These are phyloP conservation scores for Rosa chinensis DNA, from an alignment of 306 rosid species.

Conservation along the genomic window DNA sequence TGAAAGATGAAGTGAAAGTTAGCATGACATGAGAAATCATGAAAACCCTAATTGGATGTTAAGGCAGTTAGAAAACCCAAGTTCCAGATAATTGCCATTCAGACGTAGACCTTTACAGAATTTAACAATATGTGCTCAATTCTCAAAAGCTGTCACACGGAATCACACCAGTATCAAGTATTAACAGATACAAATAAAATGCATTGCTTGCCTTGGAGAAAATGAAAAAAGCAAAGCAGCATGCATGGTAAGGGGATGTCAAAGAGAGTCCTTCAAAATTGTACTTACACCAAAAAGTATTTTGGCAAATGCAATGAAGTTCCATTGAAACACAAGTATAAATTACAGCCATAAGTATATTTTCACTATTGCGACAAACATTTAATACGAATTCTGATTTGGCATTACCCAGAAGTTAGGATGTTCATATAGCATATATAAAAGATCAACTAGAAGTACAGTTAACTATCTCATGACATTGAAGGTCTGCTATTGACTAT, in stretches of 20 bases:
- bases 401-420: neutral
- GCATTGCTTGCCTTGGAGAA: too few species aligned
- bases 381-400: neutral
- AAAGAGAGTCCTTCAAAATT: neutral
- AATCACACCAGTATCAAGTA: neutral
- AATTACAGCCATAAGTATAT: neutral
- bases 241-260: neutral
- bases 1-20: conserved; percentile 25
- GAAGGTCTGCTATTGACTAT: neutral
- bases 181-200: too few species aligned
- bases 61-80: neutral
- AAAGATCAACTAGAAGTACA: neutral
- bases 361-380: neutral
- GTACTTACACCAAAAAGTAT: neutral
- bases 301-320: neutral
- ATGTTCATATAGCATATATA: neutral
- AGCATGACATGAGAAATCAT: neutral
- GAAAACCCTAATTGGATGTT: neutral
- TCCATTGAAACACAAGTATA: neutral
- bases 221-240: too few species aligned
- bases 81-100: neutral
- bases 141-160: neutral
- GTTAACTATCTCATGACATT: neutral
- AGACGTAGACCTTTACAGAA: neutral
- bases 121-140: neutral